A percentile compares a stretch with the other conserved stretches of the same genome.
phyloP scores from a whole-genome alignment of 805 yeast species.

The Kazachstania taianensis region DNA sequence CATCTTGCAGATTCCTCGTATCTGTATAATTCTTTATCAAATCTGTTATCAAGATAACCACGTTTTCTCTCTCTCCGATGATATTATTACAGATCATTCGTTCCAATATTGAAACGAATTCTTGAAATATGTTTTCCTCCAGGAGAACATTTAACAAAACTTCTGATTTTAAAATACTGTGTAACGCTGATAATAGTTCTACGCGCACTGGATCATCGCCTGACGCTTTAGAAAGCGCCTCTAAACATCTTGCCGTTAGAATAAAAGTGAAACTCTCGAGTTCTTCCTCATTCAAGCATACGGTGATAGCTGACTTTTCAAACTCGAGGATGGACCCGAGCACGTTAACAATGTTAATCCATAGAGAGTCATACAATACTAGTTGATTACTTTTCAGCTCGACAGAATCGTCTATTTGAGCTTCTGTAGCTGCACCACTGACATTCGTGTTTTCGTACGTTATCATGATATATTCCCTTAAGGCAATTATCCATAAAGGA shows the following conservation, averaged over 20 bases:
- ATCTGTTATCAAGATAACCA: slow-evolving; percentile 49
- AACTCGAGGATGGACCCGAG: slow-evolving; percentile 53
- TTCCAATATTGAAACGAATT: slow-evolving; percentile 66
- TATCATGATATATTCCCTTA: slow-evolving; percentile 64
- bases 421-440: slow-evolving; percentile 19
- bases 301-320: slow-evolving; percentile 36
- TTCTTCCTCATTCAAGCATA: slow-evolving; percentile 43
- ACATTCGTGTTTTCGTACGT: slow-evolving; percentile 35
- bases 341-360: slow-evolving; percentile 74
- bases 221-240: slow-evolving; percentile 43
- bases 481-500: slow-evolving; percentile 69
- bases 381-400: slow-evolving; percentile 9
- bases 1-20: slow-evolving; percentile 28
- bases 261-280: slow-evolving; percentile 62
- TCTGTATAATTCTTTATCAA: slow-evolving; percentile 37
- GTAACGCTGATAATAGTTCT: slow-evolving; percentile 41
- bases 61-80: slow-evolving; percentile 36
- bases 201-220: slow-evolving; percentile 21
- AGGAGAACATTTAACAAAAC: slow-evolving; percentile 51
- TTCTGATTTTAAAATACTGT: slow-evolving; percentile 44
- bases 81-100: slow-evolving; percentile 52
- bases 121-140: slow-evolving; percentile 60
- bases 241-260: slow-evolving; percentile 75
- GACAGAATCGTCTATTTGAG: neutral
- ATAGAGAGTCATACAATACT: slow-evolving; percentile 38